Evolutionary conservation across 1,139 yeast genomes (phyloP), one percentile per base, ranked within the genome.

Genomic region (Saccharomyces hybrid): DNA sequence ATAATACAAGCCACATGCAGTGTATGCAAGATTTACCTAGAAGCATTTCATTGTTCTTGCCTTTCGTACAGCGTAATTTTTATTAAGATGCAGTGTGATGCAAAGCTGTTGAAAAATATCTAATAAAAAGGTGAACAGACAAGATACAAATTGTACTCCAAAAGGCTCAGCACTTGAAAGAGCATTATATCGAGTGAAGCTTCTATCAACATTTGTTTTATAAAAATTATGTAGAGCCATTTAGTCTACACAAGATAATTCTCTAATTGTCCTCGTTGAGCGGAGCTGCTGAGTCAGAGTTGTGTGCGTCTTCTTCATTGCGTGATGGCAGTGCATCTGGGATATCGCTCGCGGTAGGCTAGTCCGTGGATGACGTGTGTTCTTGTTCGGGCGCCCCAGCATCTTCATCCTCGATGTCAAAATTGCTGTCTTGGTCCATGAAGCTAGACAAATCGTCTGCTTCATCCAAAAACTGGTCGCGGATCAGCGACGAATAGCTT

Each of bases 331-430:
- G 5, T 16, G 42, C 42, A 16, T 16, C 42, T 2, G 42, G 42
- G 9, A 38, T 8, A 7, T 9, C 42, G 42, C 42, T 38, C 1
- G 42, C 11, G 13, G 42, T 3, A 9, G 28, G 27, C 5, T 57
- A 50, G 46, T 61, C 60, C 6, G 57, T 32, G 44, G 56, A 62
- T n/a, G 64, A 60, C 9, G 51, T 49, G 16, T 52, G 51, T 20
- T 55, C 46, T n/a, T 49, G 56, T 23, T 38, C 48, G 13, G 28
- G 25, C 1, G 53, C 7, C 1, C 62, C 64, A 0, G 72, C 72
- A 56, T 69, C 72, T 38, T 66, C 72, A 48, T 69, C 65, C 25
- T 65, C 68, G 32, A 69, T 66, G 27, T 68, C 71, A 53, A 67
- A 69, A 47, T 65, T 64, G 5, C 60, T 63, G 11, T 65, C 71